These are phyloP conservation scores for Diaporthe longicolla DNA, from an alignment of 2,329 filamentous ascomycete genomes.

Conservation along the genomic window DNA sequence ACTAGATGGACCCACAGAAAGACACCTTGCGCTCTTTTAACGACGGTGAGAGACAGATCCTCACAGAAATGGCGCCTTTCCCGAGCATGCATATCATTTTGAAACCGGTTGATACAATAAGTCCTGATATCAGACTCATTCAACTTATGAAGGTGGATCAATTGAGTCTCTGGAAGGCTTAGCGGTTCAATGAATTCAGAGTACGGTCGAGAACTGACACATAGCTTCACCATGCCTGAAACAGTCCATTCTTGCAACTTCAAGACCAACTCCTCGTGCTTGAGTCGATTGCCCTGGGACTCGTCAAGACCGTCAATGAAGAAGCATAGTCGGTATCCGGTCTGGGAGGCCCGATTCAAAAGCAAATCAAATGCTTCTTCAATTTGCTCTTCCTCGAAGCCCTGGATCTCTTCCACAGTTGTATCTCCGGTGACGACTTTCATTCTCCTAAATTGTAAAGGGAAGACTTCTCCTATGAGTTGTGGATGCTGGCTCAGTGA, in stretches of 20 bases:
- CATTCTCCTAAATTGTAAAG: not conserved
- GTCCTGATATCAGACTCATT: conserved; percentile 20
- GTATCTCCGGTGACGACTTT: not conserved
- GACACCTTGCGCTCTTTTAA: conserved; percentile 8
- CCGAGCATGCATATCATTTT: not conserved
- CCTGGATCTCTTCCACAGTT: not conserved
- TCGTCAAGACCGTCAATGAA: conserved; percentile 36
- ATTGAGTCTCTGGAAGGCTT: not conserved
- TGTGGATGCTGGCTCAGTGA: conserved; percentile 42
- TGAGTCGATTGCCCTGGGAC: not conserved
- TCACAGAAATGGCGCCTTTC: not conserved
- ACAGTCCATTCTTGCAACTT: conserved; percentile 3
- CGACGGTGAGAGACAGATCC: not conserved
- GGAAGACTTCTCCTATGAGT: conserved; percentile 39
- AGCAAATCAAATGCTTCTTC: conserved; percentile 7
- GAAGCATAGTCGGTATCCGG: conserved; percentile 10
- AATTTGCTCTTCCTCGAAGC: not conserved
- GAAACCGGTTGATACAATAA: not conserved
- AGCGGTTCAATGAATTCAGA: conserved; percentile 1
- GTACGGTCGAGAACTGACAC: conserved; percentile 35
- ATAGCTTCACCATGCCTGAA: not conserved
- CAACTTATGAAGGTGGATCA: conserved; percentile 24
- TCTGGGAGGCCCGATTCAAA: not conserved
- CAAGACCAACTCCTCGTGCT: not conserved
- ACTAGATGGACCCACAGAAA: conserved; percentile 38